Conservation (phyloP, 2,329 filamentous ascomycete genomes). For the Aspergillus texensis region DNA sequence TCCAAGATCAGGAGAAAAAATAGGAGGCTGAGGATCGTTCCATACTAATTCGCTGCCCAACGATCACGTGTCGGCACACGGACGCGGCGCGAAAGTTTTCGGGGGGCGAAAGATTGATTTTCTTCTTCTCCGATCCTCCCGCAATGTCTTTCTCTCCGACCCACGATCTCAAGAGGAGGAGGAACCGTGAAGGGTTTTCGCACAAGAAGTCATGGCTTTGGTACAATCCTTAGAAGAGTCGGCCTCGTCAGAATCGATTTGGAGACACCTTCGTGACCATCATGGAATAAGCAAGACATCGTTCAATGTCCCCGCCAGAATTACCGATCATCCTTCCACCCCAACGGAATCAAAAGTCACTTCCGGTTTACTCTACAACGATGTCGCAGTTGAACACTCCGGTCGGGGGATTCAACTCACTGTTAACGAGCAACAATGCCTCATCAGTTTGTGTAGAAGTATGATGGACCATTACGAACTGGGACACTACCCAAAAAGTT, state of each 20-base stretch:
- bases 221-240: neutral
- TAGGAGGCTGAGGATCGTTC: neutral
- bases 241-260: neutral
- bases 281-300: neutral
- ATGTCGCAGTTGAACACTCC: neutral
- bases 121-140: conserved; percentile 8
- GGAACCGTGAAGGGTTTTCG: neutral
- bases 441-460: conserved; percentile 21
- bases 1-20: neutral
- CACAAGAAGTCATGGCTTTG: neutral
- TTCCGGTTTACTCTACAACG: neutral
- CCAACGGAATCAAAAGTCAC: neutral
- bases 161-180: neutral
- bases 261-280: neutral
- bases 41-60: conserved; percentile 7
- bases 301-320: neutral
- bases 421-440: conserved; percentile 18
- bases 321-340: neutral
- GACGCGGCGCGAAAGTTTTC: neutral
- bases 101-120: neutral
- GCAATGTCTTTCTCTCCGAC: neutral
- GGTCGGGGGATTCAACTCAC: conserved; percentile 14
- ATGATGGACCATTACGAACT: conserved; percentile 20
- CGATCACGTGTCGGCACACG: conserved; percentile 3
- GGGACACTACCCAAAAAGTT: conserved; percentile 20